Percentiles rank a stretch among this genome's conserved stretches.
Evolutionary conservation across 176 grass and related monocot genomes (phyloP).

Genomic region (Cenchrus americanus): DNA sequence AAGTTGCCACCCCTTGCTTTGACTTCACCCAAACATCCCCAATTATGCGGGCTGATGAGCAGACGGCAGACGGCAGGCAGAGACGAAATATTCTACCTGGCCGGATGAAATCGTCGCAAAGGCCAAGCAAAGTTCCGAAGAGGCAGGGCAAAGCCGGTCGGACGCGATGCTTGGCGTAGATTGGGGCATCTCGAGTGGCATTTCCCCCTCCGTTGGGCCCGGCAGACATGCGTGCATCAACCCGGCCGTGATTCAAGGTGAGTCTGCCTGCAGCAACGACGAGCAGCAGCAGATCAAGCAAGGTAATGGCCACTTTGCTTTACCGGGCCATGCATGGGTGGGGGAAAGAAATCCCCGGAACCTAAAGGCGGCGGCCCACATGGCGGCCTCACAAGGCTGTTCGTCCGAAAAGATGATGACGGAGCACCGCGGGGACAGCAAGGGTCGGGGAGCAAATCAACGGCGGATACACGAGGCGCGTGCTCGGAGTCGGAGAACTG

Average conservation of each 20-base stretch:
- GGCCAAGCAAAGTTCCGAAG: slow-evolving; percentile 22
- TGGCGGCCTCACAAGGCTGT: background rate
- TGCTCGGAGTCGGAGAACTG: background rate
- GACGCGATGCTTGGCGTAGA: slow-evolving; percentile 39
- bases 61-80: background rate
- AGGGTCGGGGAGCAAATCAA: background rate
- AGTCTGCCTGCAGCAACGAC: slow-evolving; percentile 46
- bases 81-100: background rate
- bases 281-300: background rate
- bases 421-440: no score
- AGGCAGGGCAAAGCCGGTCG: background rate
- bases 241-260: slow-evolving; percentile 48
- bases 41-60: slow-evolving; percentile 30
- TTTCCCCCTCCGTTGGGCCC: background rate
- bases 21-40: slow-evolving; percentile 37
- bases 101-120: background rate
- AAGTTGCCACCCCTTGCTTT: slow-evolving; percentile 15
- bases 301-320: background rate
- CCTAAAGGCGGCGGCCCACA: background rate
- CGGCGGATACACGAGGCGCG: background rate
- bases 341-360: background rate
- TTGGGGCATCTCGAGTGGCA: background rate
- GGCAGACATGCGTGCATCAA: background rate
- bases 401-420: no score
- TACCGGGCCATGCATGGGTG: background rate